A percentile compares a stretch with the other conserved stretches of the same genome.
phyloP scores from a whole-genome alignment of 495 filamentous ascomycete genomes.

The Penicillium steckii region DNA sequence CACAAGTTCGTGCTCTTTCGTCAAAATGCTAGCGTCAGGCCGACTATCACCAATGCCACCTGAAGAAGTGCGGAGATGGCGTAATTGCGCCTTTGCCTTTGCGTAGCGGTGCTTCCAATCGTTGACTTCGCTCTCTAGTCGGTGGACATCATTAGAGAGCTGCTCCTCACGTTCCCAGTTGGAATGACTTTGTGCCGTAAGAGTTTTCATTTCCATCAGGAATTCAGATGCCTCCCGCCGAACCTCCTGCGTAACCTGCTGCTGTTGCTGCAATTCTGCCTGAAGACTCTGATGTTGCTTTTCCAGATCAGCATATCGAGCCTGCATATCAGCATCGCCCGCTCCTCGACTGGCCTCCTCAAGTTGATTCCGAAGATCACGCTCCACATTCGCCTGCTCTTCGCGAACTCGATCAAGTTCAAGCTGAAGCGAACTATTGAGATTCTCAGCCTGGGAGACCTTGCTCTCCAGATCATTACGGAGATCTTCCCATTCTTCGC shows the following conservation, averaged over 20 bases:
- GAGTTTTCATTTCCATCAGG: conserved; percentile 81
- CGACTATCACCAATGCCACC: conserved; percentile 64
- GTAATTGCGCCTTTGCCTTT: conserved; percentile 79
- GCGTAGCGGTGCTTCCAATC: conserved; percentile 91
- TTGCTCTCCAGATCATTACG: conserved; percentile 74
- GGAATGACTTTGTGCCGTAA: conserved; percentile 76
- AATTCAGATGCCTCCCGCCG: conserved; percentile 80
- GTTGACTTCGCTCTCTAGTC: conserved; percentile 75
- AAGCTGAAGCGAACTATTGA: conserved; percentile 72
- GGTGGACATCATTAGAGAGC: conserved; percentile 67
- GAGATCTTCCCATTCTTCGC: conserved; percentile 70
- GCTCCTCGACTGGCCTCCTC: conserved; percentile 46
- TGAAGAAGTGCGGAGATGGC: conserved; percentile 77
- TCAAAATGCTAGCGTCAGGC: conserved; percentile 59
- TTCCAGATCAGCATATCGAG: conserved; percentile 62
- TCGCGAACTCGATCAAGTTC: conserved; percentile 72
- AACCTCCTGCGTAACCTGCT: conserved; percentile 85
- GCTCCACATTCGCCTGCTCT: conserved; percentile 63
- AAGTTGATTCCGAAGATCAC: conserved; percentile 62
- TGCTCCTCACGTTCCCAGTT: conserved; percentile 79
- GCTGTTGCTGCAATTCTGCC: conserved; percentile 66
- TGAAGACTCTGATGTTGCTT: conserved; percentile 73
- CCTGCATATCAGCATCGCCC: conserved; percentile 48
- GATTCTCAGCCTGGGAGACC: conserved; percentile 70
- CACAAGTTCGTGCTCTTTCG: conserved; percentile 69